Evolutionary conservation across 1,139 yeast genomes (phyloP), one percentile per base, ranked within the genome.

Genomic region (Blastobotrys raffinosifermentans): DNA sequence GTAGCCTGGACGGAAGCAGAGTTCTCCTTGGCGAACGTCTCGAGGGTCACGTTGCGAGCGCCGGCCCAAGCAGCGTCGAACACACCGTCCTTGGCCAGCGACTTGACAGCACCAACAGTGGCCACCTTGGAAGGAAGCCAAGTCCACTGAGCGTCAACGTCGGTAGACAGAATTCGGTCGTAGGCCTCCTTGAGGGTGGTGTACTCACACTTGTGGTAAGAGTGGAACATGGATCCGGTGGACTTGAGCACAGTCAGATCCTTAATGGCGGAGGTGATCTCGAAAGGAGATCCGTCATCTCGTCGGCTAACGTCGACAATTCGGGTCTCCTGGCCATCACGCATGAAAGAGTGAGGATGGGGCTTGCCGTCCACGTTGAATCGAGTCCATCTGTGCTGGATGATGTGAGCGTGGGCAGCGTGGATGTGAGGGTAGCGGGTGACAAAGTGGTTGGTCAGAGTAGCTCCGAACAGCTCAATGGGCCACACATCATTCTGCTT

Each of bases 1-100:
- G 96, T 87, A 30, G 94, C 95, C 67, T 87, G 96, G 35, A 87
- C 96, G 13, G 94, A 81, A 14, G 95, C 76, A 7, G 95, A 84
- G 63, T 84, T 78, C 62, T 87, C 96, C 38, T 71, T 62, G 17
- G 96, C 95, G 63, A 87, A 87, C 44, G 73, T 70, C 41, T 78
- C 82, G 53, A 87, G 70, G 2, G 95, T 86, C 49, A 75, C 70
- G 37, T 68, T 69, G 55, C 87, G 73, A 17, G 89, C 93, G 15
- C 59, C 55, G 19, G 69, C 58, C 58, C 72, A 83, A 19, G 83
- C 72, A 8, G 57, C 40, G 62, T 85, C 94, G 51, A 81, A 80
- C 31, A 72, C 64, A n/a, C 84, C 83, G 19, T 65, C 54, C 41
- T 72, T 72, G 23, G 85, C 84, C 10, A 71, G 62, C 38, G 64